Evolutionary conservation across 257 asterid genomes (phyloP), one percentile per base, ranked within the genome.

Genomic region (Ehretia macrophylla): DNA sequence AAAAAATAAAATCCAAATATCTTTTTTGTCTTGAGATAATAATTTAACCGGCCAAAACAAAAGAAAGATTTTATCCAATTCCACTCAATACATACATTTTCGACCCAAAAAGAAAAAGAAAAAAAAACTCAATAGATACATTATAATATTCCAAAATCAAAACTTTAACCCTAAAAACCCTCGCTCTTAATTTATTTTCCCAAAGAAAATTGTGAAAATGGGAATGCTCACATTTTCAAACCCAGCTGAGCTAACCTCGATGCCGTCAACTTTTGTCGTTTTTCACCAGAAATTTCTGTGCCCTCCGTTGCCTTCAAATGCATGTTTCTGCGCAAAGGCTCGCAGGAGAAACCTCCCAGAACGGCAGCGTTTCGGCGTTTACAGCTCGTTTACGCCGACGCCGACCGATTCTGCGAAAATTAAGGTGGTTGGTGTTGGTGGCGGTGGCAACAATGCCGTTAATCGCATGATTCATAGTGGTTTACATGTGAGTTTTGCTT

Each of bases 381-480:
- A 68, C 71, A 68, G 87, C 76, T 78, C 93, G 5, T 92, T 77
- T 35, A 17, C 74, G 10, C 81, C 85, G 0, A 73, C 70, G 83
- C 35, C 35, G 35, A 1, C 35, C 35, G 97, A 88, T 37, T 77
- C 94, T 53, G 99, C 99, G 35, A 92, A 77, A 74, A 92, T 92
- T 84, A 92, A 92, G 82, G 99, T 92, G 50, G 59, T 92, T 55
- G 99, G 99, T 53, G 99, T 88, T 22, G 99, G 97, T 32, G 99
- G 99, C 16, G 99, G 97, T 27, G 97, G 99, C 37, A 92, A 92
- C 74, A 92, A 92, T 81, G 99, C 99, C 70, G 87, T 88, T 71
- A 92, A 92, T 71, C 94, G 97, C 70, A 92, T 92, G 99, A 92
- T 92, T 79, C 94, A 85, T 62, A 84, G 95, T 69, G 99, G 99